Evolutionary conservation across 129 eudicot species (phyloP).

Genomic region (carrot (Daucus carota)): DNA sequence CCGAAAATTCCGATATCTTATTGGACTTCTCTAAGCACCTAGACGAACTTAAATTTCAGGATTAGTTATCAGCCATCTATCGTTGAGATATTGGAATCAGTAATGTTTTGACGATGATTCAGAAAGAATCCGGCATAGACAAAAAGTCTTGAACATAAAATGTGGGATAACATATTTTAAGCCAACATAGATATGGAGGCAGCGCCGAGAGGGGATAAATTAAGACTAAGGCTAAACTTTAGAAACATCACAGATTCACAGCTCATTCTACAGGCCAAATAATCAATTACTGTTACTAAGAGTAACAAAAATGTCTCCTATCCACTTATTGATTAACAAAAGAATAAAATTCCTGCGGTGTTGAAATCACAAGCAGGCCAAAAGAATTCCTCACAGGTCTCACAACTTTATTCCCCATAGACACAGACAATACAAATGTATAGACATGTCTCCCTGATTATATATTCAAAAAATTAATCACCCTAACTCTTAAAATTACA

Average conservation of each 20-base stretch:
- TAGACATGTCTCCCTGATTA: slow-evolving; percentile 2
- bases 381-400: not conserved
- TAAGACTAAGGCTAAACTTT: not conserved
- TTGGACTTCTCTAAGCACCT: no score
- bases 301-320: not conserved
- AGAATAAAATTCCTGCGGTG: not conserved
- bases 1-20: no score
- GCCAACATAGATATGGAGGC: no score
- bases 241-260: not conserved
- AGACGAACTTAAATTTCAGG: no score
- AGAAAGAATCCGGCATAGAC: no score
- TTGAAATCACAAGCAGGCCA: slow-evolving; percentile 8
- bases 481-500: slow-evolving; percentile 26
- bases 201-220: not conserved
- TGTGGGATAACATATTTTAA: no score
- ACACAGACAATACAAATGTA: not conserved
- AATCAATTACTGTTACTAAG: not conserved
- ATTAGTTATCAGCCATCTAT: no score
- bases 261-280: not conserved
- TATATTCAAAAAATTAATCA: slow-evolving; percentile 13
- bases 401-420: slow-evolving; percentile 6
- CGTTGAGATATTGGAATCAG: no score
- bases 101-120: no score
- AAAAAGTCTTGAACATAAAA: no score
- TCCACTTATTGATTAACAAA: not conserved